Percentiles rank a stretch among this genome's conserved stretches.
Evolutionary conservation across 352 stramenopile genomes (phyloP).

Genomic region (Blastocystis sp.): DNA sequence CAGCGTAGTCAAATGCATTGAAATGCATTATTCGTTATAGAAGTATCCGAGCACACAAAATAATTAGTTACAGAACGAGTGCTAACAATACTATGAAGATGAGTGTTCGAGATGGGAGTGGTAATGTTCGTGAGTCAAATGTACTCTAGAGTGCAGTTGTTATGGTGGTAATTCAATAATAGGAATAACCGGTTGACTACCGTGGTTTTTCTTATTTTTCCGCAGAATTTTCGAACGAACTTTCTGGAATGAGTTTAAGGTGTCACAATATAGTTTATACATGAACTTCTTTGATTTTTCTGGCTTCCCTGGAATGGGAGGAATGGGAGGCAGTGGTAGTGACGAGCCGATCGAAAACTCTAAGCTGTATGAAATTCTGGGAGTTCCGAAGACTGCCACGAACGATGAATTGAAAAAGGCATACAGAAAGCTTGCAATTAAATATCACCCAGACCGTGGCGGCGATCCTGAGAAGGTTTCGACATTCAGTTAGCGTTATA

Average conservation of each 20-base stretch:
- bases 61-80: no score
- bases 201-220: not conserved
- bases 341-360: conserved; percentile 69
- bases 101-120: no score
- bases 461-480: conserved; percentile 86
- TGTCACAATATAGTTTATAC: not conserved
- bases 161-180: not conserved
- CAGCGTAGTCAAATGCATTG: no score
- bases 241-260: not conserved
- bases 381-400: conserved; percentile 75
- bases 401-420: conserved; percentile 80
- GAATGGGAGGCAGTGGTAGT: conserved; percentile 3
- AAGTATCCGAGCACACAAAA: no score
- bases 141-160: not conserved
- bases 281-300: conserved; percentile 58
- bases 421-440: conserved; percentile 79
- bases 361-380: conserved; percentile 79
- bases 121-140: not conserved
- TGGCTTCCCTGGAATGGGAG: conserved; percentile 55
- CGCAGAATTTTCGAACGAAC: not conserved
- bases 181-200: not conserved
- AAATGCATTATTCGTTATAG: no score
- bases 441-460: conserved; percentile 95
- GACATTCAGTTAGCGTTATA: conserved; percentile 66
- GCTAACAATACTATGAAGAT: no score